Evolutionary conservation across 306 rosid species (phyloP).

Genomic region (Trifolium pratense): DNA sequence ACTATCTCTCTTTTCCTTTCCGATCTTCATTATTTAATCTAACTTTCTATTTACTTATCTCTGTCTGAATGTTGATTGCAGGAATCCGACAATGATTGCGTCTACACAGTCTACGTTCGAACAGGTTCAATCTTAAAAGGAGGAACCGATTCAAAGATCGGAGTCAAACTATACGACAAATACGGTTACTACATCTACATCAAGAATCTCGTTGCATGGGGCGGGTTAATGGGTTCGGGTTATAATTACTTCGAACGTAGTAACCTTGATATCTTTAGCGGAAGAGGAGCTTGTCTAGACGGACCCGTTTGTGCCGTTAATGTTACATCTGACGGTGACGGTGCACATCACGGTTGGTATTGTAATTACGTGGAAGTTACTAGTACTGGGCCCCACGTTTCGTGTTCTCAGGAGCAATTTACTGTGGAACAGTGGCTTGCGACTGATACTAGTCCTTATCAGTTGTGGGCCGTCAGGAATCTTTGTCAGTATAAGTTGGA

Average conservation of each 20-base stretch:
- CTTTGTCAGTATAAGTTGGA: conserved; percentile 42
- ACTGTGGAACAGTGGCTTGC: conserved; percentile 90
- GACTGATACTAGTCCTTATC: conserved; percentile 65
- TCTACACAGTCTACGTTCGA: conserved; percentile 63
- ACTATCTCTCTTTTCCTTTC: background rate
- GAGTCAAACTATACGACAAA: conserved; percentile 54
- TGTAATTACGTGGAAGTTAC: conserved; percentile 80
- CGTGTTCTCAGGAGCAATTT: conserved; percentile 57
- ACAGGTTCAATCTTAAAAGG: conserved; percentile 79
- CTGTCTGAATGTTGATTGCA: conserved; percentile 48
- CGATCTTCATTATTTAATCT: background rate
- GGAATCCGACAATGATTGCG: conserved; percentile 64
- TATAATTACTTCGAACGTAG: conserved; percentile 87
- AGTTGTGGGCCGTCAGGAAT: conserved; percentile 58
- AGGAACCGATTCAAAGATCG: conserved; percentile 74
- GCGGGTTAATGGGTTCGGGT: conserved; percentile 70
- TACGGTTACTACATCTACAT: conserved; percentile 64
- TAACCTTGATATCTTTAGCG: conserved; percentile 87
- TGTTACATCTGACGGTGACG: conserved; percentile 80
- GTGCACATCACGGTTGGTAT: conserved; percentile 89
- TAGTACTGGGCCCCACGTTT: conserved; percentile 58
- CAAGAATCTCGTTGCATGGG: conserved; percentile 64
- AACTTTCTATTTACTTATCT: background rate
- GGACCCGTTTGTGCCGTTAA: conserved; percentile 73
- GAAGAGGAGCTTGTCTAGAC: conserved; percentile 66